Conservation (phyloP, 75 land plant genomes). For the Cunninghamia lanceolata region DNA sequence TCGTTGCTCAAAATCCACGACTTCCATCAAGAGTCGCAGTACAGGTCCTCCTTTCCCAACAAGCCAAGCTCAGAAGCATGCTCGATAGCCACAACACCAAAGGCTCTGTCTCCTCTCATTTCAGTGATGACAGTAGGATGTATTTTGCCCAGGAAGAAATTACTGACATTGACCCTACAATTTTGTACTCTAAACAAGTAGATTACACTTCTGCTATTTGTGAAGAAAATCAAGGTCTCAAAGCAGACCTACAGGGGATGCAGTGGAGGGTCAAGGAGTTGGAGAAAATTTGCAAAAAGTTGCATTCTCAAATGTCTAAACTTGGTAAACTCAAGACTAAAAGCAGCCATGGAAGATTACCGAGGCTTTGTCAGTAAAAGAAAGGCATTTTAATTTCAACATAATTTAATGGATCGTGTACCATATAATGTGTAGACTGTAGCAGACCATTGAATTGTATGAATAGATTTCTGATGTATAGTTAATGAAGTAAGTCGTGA, state of each 20-base stretch:
- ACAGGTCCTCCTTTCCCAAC: slow-evolving; percentile 60
- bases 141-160: slow-evolving; percentile 1
- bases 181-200: slow-evolving; percentile 34
- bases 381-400: slow-evolving; percentile 1
- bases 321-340: slow-evolving; percentile 34
- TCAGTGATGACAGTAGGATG: background rate
- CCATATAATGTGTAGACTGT: background rate
- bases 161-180: slow-evolving; percentile 15
- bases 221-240: slow-evolving; percentile 50
- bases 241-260: slow-evolving; percentile 58
- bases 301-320: slow-evolving; percentile 66
- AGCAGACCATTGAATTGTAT: background rate
- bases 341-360: slow-evolving; percentile 32
- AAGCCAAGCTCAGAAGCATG: slow-evolving; percentile 46
- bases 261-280: slow-evolving; percentile 70
- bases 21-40: slow-evolving; percentile 63
- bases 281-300: slow-evolving; percentile 65
- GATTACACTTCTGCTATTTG: slow-evolving; percentile 20
- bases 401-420: slow-evolving; percentile 1
- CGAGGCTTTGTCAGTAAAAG: slow-evolving; percentile 41
- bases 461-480: background rate
- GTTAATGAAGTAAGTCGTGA: background rate
- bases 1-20: slow-evolving; percentile 55
- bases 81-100: slow-evolving; percentile 11
- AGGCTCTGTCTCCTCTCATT: background rate